These are phyloP conservation scores for Metschnikowia hibisci DNA, from an alignment of 805 yeast species.

Conservation along the genomic window DNA sequence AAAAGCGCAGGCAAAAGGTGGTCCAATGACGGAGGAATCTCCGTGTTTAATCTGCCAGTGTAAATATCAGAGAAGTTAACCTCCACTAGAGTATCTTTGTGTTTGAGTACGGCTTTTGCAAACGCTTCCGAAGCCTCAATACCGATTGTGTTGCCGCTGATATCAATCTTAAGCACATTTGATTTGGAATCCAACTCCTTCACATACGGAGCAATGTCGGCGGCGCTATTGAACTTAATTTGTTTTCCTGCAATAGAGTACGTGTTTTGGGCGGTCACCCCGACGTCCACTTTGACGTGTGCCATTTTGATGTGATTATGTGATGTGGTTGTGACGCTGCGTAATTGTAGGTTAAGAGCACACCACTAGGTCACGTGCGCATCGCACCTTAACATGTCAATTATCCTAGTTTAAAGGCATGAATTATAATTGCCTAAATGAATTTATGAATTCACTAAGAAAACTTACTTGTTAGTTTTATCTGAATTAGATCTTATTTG, in stretches of 20 bases:
- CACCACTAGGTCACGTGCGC: not conserved
- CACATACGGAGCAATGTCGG: conserved; percentile 69
- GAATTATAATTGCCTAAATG: too few relatives aligned
- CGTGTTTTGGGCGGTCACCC: conserved; percentile 41
- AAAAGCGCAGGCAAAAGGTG: conserved; percentile 70
- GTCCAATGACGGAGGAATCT: conserved; percentile 81
- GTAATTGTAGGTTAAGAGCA: not conserved
- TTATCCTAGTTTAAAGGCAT: too few relatives aligned
- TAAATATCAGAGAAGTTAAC: conserved; percentile 88
- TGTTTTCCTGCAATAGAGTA: conserved; percentile 73
- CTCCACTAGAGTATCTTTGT: conserved; percentile 50
- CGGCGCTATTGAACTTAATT: conserved; percentile 65
- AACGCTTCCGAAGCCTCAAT: conserved; percentile 78
- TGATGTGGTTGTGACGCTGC: not conserved
- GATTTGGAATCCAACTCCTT: conserved; percentile 45
- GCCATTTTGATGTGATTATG: conserved; percentile 22
- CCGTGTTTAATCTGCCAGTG: conserved; percentile 92
- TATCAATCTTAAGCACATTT: conserved; percentile 56
- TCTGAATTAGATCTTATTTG: too few relatives aligned
- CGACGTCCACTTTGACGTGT: conserved; percentile 23
- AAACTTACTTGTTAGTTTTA: too few relatives aligned
- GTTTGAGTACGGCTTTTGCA: conserved; percentile 50
- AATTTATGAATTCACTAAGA: too few relatives aligned
- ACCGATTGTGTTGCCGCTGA: conserved; percentile 93
- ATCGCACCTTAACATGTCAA: not conserved